Evolutionary conservation across 2,329 filamentous ascomycete genomes (phyloP), one percentile per base, ranked within the genome.

Genomic region (Colletotrichum aenigma): DNA sequence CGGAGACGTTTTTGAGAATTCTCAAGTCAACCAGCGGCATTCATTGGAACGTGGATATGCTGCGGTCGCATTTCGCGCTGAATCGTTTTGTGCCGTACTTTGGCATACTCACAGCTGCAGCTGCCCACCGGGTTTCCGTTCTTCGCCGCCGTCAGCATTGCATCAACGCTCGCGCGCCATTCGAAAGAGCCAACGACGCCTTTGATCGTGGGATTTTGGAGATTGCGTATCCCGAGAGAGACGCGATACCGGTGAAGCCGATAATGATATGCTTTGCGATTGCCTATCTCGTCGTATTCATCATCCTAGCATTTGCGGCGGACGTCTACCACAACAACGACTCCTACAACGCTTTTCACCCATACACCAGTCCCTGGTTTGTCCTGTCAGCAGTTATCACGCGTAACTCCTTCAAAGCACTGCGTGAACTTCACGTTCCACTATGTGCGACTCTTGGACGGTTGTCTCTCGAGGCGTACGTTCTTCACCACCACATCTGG

Each of bases 401-500:
- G 6, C 86, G 90, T 21, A 91, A 91, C 78, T 83, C 85, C 6
- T 83, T 85, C 67, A 78, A 78, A 3, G 66, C 78, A 1, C 78
- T 88, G n/a, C 82, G 88, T n/a, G 85, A 84, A 28, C 81, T 83
- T 62, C 84, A 90, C 78, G 87, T 88, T 10, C 78, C 78, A 3
- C 78, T 87, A 3, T 90, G 91, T 69, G 86, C 88, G 2, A 88
- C 86, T 83, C 80, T 92, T 3, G 90, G 91, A 4, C 83, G 84
- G 4, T 87, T 87, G 67, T 89, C 88, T 2, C 84, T 91, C 9
- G 90, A 91, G 79, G 87, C 88, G 5, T 91, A 90, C 78, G 84
- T 90, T 9, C 81, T 92, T 74, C 89, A 91, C 77, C 88, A 88
- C 78, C 91, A 92, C 80, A 87, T 91, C 74, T 91, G 89, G 90